These are phyloP conservation scores for Oemleria cerasiformis DNA, from an alignment of 306 rosid genomes.

Conservation along the genomic window DNA sequence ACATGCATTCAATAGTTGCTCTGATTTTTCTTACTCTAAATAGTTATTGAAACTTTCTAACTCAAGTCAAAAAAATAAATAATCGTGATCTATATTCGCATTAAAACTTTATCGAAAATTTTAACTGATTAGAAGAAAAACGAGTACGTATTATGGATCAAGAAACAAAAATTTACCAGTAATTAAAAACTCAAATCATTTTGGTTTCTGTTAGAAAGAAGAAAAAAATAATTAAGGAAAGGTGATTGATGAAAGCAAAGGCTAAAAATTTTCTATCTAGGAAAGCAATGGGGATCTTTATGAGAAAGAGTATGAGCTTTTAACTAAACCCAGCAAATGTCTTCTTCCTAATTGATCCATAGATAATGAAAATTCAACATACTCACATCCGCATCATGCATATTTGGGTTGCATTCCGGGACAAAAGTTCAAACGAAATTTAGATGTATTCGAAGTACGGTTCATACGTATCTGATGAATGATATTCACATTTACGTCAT, in stretches of 20 bases:
- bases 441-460: no score
- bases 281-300: slow-evolving; percentile 13
- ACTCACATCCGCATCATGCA: background rate
- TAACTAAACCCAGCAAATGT: background rate
- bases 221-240: background rate
- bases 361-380: background rate
- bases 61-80: no score
- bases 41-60: no score
- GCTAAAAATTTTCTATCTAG: background rate
- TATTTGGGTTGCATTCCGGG: background rate
- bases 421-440: no score
- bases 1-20: background rate
- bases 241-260: background rate
- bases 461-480: no score
- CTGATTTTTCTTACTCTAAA: background rate
- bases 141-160: no score
- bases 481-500: no score
- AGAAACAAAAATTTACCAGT: no score
- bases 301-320: slow-evolving; percentile 3
- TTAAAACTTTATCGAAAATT: no score
- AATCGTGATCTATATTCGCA: no score
- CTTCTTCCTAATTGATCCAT: background rate
- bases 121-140: no score
- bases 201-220: background rate
- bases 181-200: background rate